phyloP scores from a whole-genome alignment of 139 green algal genomes.

The Chlorella vulgaris region DNA sequence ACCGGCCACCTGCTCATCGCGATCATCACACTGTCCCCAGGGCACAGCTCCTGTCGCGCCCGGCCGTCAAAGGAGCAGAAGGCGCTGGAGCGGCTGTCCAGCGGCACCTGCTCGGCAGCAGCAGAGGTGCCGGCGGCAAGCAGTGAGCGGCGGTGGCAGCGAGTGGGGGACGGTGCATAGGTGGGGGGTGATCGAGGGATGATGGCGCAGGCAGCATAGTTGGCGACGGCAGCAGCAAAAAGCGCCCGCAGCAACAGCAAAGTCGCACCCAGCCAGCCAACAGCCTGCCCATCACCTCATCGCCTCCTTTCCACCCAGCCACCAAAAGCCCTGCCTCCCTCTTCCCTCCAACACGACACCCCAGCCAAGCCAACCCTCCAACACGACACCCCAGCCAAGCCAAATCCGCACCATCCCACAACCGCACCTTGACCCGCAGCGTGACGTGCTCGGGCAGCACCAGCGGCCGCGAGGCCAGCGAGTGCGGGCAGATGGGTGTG shows the following conservation, averaged over 20 bases:
- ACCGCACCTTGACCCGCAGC: slow-evolving; percentile 76
- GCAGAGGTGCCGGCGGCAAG: background rate
- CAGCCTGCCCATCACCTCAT: no score
- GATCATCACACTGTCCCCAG: slow-evolving; percentile 74
- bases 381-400: no score
- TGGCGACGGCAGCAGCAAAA: background rate
- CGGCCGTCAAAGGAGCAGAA: slow-evolving; percentile 81
- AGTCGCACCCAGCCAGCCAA: background rate
- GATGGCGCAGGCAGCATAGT: background rate
- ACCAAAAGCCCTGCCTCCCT: no score
- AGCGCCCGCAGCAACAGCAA: background rate
- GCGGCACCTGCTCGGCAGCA: slow-evolving; percentile 61
- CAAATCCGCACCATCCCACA: no score
- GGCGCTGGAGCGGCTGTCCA: slow-evolving; percentile 63
- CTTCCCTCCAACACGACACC: no score
- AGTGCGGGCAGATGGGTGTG: slow-evolving; percentile 81
- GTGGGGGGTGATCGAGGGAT: background rate
- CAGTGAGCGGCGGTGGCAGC: background rate
- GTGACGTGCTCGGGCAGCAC: slow-evolving; percentile 74
- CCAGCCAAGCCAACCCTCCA: no score
- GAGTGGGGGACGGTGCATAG: background rate
- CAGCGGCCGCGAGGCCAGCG: slow-evolving; percentile 73
- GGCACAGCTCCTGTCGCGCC: slow-evolving; percentile 49
- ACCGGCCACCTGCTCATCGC: slow-evolving; percentile 62
- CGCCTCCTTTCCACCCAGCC: no score